Conservation (phyloP, 2,329 filamentous ascomycete genomes). For the Eutypella sp. region DNA sequence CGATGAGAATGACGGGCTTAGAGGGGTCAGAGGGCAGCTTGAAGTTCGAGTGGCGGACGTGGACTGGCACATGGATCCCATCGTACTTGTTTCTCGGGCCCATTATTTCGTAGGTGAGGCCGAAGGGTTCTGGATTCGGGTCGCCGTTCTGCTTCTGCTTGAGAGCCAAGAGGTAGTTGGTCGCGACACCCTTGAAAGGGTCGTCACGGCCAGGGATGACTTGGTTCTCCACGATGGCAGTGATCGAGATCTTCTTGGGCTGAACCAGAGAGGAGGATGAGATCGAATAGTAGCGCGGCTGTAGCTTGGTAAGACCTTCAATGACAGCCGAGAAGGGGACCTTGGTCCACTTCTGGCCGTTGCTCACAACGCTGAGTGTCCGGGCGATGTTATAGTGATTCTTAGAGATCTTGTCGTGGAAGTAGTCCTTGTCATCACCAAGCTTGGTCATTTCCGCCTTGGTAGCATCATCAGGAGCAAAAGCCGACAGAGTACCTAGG, state of each 20-base stretch:
- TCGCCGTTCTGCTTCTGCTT: constrained; percentile 97
- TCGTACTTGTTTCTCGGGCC: constrained; percentile 97
- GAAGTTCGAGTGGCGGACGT: constrained; percentile 98
- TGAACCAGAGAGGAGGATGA: constrained; percentile 94
- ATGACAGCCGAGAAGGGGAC: constrained; percentile 94
- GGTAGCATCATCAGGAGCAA: constrained; percentile 76
- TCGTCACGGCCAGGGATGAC: constrained; percentile 71
- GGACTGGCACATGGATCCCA: constrained; percentile 88
- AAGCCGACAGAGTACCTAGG: constrained; percentile 77
- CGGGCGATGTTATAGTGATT: constrained; percentile 88
- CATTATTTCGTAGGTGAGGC: constrained; percentile 77
- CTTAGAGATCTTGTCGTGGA: constrained; percentile 76
- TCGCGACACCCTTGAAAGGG: constrained; percentile 85
- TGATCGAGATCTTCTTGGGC: constrained; percentile 91
- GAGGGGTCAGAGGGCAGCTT: constrained; percentile 93
- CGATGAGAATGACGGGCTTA: constrained; percentile 93
- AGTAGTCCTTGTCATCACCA: constrained; percentile 91
- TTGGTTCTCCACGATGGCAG: constrained; percentile 86
- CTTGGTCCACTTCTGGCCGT: constrained; percentile 71
- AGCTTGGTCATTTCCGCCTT: constrained; percentile 87
- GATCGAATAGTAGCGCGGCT: constrained; percentile 98
- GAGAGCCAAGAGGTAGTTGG: constrained; percentile 90
- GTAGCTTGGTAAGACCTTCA: constrained; percentile 88
- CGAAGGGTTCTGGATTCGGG: constrained; percentile 72
- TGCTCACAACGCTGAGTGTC: constrained; percentile 67